A percentile compares a stretch with the other conserved stretches of the same genome.
phyloP scores from a whole-genome alignment of 1,139 yeast species.

The Taphrina communis region DNA sequence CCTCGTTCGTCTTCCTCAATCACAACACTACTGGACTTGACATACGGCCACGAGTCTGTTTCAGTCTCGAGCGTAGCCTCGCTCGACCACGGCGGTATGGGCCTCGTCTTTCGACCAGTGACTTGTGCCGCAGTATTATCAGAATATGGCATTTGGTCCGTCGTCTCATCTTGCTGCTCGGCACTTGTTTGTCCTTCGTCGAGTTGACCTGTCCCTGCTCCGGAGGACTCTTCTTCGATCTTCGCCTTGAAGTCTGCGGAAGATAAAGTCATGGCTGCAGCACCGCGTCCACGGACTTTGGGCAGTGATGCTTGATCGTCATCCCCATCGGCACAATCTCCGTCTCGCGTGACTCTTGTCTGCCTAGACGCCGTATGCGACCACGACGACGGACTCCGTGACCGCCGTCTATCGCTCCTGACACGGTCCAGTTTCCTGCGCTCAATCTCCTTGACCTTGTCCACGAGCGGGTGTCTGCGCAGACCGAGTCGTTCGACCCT shows the following conservation, averaged over 20 bases:
- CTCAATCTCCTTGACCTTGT: conserved; percentile 23
- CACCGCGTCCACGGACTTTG: not conserved
- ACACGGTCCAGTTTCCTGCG: conserved; percentile 5
- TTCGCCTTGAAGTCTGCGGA: not conserved
- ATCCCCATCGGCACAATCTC: not conserved
- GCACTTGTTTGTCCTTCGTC: not conserved
- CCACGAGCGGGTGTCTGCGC: conserved; percentile 17
- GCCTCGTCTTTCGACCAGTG: not conserved
- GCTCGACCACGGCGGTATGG: conserved; percentile 3
- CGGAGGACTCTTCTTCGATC: not conserved
- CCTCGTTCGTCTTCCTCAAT: conserved; percentile 16
- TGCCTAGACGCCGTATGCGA: not conserved
- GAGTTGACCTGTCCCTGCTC: not conserved
- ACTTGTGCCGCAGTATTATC: not conserved
- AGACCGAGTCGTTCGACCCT: conserved; percentile 29
- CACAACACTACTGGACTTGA: not conserved
- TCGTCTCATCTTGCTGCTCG: not conserved
- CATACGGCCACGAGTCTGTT: conserved; percentile 12
- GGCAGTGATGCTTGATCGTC: not conserved
- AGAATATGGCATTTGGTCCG: not conserved
- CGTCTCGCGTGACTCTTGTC: not conserved
- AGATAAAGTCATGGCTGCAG: not conserved
- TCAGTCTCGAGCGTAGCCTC: not conserved
- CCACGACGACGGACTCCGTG: conserved; percentile 8
- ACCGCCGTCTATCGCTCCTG: conserved; percentile 2